These are phyloP conservation scores for Collybia nuda DNA, from an alignment of 768 basidiomycete species.

Conservation along the genomic window DNA sequence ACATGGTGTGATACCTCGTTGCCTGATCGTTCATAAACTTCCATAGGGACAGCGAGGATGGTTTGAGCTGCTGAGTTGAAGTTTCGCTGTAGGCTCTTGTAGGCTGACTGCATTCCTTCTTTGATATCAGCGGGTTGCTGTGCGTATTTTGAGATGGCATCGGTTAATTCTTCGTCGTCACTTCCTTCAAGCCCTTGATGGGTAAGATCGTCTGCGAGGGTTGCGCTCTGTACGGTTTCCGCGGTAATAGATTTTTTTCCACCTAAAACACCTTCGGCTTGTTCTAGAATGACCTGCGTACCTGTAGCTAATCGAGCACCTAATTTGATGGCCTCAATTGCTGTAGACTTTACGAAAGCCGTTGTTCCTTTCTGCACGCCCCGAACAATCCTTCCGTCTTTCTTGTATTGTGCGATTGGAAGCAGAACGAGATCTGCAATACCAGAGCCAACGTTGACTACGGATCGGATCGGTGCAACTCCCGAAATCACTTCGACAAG, in stretches of 20 bases:
- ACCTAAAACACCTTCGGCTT: constrained; percentile 89
- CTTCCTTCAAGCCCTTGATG: constrained; percentile 28
- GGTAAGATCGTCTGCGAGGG: constrained; percentile 30
- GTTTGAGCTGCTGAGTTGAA: constrained; percentile 95
- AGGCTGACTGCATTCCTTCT: constrained; percentile 92
- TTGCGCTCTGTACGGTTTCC: constrained; percentile 58
- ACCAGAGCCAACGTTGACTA: constrained; percentile 97
- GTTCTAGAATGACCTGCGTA: constrained; percentile 96
- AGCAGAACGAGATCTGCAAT: constrained; percentile 94
- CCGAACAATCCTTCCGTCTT: constrained; percentile 89
- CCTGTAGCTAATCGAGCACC: constrained; percentile 94
- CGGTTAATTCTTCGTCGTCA: constrained; percentile 45
- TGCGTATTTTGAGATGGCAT: constrained; percentile 88
- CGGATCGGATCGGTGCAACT: constrained; percentile 91
- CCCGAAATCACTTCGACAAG: constrained; percentile 96
- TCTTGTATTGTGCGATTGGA: constrained; percentile 96
- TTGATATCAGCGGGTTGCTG: constrained; percentile 82
- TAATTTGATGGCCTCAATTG: constrained; percentile 92
- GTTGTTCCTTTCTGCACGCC: constrained; percentile 94
- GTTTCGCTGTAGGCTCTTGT: constrained; percentile 83
- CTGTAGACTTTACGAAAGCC: constrained; percentile 91
- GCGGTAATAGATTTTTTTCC: constrained; percentile 66
- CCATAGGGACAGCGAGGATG: constrained; percentile 98
- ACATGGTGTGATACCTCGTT: constrained; percentile 60
- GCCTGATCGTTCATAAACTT: constrained; percentile 93